These are phyloP conservation scores for Aspergillus heteromorphus DNA, from an alignment of 495 filamentous ascomycete species.

Conservation along the genomic window DNA sequence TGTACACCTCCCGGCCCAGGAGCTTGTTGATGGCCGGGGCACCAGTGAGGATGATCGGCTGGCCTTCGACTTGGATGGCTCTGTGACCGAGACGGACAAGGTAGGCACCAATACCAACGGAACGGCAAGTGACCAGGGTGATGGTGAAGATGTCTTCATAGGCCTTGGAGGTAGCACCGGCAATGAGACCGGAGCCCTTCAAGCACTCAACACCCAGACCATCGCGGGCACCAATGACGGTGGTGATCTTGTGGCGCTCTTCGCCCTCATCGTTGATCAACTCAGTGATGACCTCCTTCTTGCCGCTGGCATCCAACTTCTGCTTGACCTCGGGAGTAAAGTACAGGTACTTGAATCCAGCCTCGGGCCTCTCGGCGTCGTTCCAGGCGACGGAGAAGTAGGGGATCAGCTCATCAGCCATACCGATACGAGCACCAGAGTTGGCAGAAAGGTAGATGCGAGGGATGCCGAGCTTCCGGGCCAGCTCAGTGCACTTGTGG, in stretches of 20 bases:
- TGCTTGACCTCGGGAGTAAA: constrained; percentile 81
- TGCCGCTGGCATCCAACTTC: constrained; percentile 78
- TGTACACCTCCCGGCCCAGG: constrained; percentile 96
- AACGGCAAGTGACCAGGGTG: constrained; percentile 95
- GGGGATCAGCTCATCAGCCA: constrained; percentile 94
- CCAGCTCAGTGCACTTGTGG: constrained; percentile 96
- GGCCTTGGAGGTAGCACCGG: constrained; percentile 91
- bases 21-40: constrained; percentile 97
- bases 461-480: constrained; percentile 86
- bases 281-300: constrained; percentile 84
- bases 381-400: constrained; percentile 98
- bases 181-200: constrained; percentile 94
- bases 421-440: constrained; percentile 96
- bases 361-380: constrained; percentile 72
- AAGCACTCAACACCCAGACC: constrained; percentile 97
- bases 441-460: constrained; percentile 98
- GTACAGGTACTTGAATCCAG: constrained; percentile 98
- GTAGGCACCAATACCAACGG: constrained; percentile 97
- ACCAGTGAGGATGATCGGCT: constrained; percentile 98
- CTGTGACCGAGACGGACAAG: constrained; percentile 95
- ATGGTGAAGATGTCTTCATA: constrained; percentile 99
- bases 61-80: constrained; percentile 97
- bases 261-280: constrained; percentile 79
- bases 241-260: constrained; percentile 88
- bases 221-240: constrained; percentile 90